Percentiles rank a stretch among this genome's conserved stretches.
Conservation (phyloP, 306 rosid genomes). For the Quercus parvula region DNA sequence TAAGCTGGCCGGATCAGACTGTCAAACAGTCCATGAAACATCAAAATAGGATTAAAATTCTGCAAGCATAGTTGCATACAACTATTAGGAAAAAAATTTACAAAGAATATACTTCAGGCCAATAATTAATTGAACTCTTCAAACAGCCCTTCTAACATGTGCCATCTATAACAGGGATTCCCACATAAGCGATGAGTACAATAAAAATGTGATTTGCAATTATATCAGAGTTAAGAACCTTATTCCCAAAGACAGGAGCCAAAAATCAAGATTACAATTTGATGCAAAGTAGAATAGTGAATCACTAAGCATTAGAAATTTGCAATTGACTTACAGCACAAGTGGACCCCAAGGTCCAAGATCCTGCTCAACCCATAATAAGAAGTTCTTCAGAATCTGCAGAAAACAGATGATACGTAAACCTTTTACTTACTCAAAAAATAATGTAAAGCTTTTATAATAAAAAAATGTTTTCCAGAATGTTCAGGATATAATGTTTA, state of each 20-base stretch:
- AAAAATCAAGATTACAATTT: not conserved
- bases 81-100: not conserved
- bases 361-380: slow-evolving; percentile 84
- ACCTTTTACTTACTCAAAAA: not conserved
- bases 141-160: not conserved
- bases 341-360: slow-evolving; percentile 97
- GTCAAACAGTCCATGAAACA: not conserved
- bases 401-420: not conserved
- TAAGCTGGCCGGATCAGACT: not conserved
- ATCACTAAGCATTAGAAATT: not conserved
- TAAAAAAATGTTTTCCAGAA: not conserved
- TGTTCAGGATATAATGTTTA: not conserved
- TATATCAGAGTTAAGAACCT: not conserved
- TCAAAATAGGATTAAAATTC: not conserved
- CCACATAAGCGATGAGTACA: not conserved
- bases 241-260: not conserved
- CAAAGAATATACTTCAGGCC: not conserved
- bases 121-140: not conserved
- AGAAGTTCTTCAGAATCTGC: slow-evolving; percentile 67
- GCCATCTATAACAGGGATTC: not conserved
- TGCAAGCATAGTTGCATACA: not conserved
- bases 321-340: slow-evolving; percentile 62
- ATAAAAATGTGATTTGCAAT: not conserved
- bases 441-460: not conserved
- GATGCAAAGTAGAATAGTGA: not conserved